Evolutionary conservation across 2,329 filamentous ascomycete genomes (phyloP).

Genomic region (Nemania abortiva): DNA sequence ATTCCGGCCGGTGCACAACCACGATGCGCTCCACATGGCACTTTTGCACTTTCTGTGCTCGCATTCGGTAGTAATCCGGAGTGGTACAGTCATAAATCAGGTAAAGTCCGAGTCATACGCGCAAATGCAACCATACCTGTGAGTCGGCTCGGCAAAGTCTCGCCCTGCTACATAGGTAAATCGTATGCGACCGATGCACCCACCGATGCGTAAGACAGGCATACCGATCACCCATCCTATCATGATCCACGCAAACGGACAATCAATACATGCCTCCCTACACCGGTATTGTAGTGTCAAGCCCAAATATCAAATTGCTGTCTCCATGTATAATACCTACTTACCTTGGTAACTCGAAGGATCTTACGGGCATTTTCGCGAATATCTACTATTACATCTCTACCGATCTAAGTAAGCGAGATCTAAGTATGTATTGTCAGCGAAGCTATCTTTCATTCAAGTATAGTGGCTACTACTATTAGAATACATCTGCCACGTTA

Average conservation of each 20-base stretch:
- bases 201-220: constrained; percentile 1
- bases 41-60: constrained; percentile 10
- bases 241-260: constrained; percentile 1
- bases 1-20: constrained; percentile 36
- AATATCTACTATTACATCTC: constrained; percentile 5
- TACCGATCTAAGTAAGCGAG: constrained; percentile 3
- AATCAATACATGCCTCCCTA: background rate
- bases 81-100: background rate
- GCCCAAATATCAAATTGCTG: constrained; percentile 4
- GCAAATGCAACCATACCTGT: background rate
- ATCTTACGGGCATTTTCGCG: constrained; percentile 21
- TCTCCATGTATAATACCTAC: background rate
- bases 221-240: constrained; percentile 14
- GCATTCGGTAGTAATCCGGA: constrained; percentile 16
- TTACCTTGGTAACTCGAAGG: constrained; percentile 12
- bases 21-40: constrained; percentile 22
- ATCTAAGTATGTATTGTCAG: background rate
- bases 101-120: background rate
- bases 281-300: background rate
- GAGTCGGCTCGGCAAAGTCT: background rate
- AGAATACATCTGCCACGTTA: constrained; percentile 7
- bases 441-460: background rate
- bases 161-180: background rate
- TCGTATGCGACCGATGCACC: background rate
- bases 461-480: constrained; percentile 6